Base-by-base conservation (phyloP, 352 stramenopile species). In the Globisporangium rhizosaccharum region DNA sequence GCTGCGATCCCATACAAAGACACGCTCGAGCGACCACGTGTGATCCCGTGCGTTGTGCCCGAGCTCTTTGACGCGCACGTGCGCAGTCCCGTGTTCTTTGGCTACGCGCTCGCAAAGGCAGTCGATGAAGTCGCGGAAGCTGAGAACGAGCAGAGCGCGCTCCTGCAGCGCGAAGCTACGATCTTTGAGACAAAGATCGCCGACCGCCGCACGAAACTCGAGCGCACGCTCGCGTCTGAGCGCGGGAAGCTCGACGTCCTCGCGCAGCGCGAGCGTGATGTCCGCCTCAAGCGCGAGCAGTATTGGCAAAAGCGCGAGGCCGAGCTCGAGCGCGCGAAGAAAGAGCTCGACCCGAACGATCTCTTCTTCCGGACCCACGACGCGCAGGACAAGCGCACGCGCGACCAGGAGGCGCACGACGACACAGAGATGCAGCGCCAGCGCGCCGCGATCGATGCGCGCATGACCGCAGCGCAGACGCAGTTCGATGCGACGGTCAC, bases 301-400 rank as follows among this genome's bases (percentile, higher is more conserved):
- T 82, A 80, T 37, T 86, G 79, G 72, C 63, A 76, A 39, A 87
- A 88, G 37, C 75, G 84, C 4, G 48, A 82, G 17, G 69, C 66
- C 3, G 84, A 94, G 5, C 60, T 90, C 9, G 78, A 90, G 9
- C 74, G 81, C 0, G 82, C 82, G 2, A 81, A 85, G 51, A 80
- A 83, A 36, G 82, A 94, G 30, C 58, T 94, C 2, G 81, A 94
- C 51, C 82, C 84, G 11, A 89, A 72, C 33, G 81, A 89, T 30
- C 71, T 88, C n/a, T 93, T 86, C 63, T 93, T 93, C 37, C 70
- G 70, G 1, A 90, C 74, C 8, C 69, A 82, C 3, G 81, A 90
- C 10, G 68, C 72, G 0, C 75, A 88, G 30, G 80, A 89, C 56
- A 78, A 77, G 45, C 80, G 79, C 36, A 76, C 75, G 0, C 73